Base-by-base conservation (phyloP, 1,139 yeast species). In the Nakaseomyces bracarensis region DNA sequence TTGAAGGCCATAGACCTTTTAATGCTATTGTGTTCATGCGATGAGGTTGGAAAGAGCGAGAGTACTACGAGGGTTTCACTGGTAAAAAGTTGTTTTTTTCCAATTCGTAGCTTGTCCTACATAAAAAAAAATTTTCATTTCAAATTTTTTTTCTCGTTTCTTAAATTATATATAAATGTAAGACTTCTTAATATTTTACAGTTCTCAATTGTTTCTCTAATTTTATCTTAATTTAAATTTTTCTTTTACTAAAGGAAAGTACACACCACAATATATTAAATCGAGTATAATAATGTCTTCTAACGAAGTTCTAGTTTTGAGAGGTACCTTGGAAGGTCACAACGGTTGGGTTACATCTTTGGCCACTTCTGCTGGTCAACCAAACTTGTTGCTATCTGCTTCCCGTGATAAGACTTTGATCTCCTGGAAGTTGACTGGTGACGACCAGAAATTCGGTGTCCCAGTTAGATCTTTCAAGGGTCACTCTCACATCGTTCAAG, bases 401-500 rank as follows among this genome's bases (percentile, higher is more conserved):
- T 91, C 98, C 68, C 85, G 99, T 78, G 99, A 91, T 75, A 89
- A 91, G 82, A 79, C 95, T 65, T 79, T 91, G 72, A 89, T 93
- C 77, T 87, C 91, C 72, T 91, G 97, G 98, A 82, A 86, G 75
- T 81, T 89, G 74, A 89, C 97, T 69, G 91, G 95, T 67, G 96
- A 87, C 66, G 96, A 87, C 74, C 79, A 79, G 75, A 83, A 85
- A 71, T 89, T 86, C 77, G 99, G 98, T 80, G 86, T 86, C 62
- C 95, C 99, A 72, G 86, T 87, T 78, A 86, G 83, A 74, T 85
- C 97, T 58, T 82, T 93, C 73, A 82, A 77, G 68, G 99, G 99
- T 67, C 99, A 91, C 86, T 82, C 95, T 61, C 98, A 91, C 89
- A 91, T 91, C 67, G 95, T 91, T 60, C 91, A 87, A 75, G 98